phyloP scores from a whole-genome alignment of 805 yeast species.

The Kuraishia hungarica region DNA sequence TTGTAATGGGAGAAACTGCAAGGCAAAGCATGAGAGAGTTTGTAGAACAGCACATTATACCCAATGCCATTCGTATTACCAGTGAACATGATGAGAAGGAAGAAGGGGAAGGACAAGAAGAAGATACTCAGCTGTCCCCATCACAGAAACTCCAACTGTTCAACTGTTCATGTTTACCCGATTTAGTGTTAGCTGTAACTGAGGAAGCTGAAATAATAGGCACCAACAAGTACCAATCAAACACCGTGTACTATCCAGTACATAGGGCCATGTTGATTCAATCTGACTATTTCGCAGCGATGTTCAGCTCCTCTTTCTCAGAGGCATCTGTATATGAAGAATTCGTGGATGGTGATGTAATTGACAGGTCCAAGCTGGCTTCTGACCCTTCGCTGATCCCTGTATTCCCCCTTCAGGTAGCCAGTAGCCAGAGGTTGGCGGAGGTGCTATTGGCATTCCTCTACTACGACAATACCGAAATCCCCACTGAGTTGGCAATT shows the following conservation, averaged over 20 bases:
- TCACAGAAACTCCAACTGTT: slow-evolving; percentile 18
- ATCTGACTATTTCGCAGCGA: slow-evolving; percentile 54
- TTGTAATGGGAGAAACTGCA: slow-evolving; percentile 26
- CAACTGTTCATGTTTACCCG: slow-evolving; percentile 29
- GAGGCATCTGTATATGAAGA: slow-evolving; percentile 17
- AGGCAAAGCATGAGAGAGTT: slow-evolving; percentile 24
- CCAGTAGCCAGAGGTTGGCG: slow-evolving; percentile 23
- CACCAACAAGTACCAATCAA: background rate
- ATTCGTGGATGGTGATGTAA: slow-evolving; percentile 11
- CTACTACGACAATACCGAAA: slow-evolving; percentile 50
- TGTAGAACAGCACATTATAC: slow-evolving; percentile 17
- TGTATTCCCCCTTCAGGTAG: slow-evolving; percentile 1
- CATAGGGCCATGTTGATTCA: slow-evolving; percentile 54
- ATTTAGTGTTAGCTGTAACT: slow-evolving; percentile 32
- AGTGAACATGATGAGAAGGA: background rate
- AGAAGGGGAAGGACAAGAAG: background rate
- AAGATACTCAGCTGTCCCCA: slow-evolving; percentile 7
- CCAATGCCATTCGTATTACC: slow-evolving; percentile 6
- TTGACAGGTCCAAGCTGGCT: slow-evolving; percentile 10
- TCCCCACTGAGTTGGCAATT: slow-evolving; percentile 41
- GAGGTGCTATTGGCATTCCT: slow-evolving; percentile 46
- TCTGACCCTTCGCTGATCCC: slow-evolving; percentile 4
- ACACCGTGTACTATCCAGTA: slow-evolving; percentile 42
- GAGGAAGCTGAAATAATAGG: slow-evolving; percentile 8
- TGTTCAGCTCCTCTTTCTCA: slow-evolving; percentile 46